A percentile compares a stretch with the other conserved stretches of the same genome.
phyloP scores from a whole-genome alignment of 345 rosid species.

The Linum tenue region DNA sequence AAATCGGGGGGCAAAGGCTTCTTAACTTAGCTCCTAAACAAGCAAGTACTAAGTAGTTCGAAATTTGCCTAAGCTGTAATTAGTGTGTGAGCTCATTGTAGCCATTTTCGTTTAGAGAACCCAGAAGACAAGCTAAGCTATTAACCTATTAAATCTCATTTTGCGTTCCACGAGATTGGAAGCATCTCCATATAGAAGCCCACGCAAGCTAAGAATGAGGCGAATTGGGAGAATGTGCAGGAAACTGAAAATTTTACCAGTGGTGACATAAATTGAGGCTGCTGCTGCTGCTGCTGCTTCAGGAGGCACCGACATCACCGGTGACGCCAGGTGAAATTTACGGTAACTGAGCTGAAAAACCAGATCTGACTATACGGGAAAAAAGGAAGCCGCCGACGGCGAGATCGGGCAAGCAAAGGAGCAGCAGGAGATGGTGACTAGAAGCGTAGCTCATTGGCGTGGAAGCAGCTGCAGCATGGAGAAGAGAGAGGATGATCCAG shows the following conservation, averaged over 20 bases:
- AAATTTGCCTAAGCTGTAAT: background rate
- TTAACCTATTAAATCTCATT: too few species aligned
- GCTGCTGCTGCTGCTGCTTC: conserved; percentile 16
- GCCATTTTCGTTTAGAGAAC: background rate
- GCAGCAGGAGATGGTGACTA: conserved; percentile 19
- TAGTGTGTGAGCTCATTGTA: too few species aligned
- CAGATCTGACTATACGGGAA: conserved; percentile 42
- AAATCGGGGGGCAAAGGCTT: conserved; percentile 6
- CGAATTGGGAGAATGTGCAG: background rate
- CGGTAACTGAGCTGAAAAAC: conserved; percentile 14
- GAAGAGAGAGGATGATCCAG: conserved; percentile 28
- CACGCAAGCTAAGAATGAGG: background rate
- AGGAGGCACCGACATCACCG: conserved; percentile 50
- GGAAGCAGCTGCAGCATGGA: conserved; percentile 7
- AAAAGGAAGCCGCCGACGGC: conserved; percentile 22
- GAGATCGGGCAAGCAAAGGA: conserved; percentile 30
- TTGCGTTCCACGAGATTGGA: background rate
- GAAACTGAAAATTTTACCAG: conserved; percentile 25
- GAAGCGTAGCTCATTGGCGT: conserved; percentile 16
- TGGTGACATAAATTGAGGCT: conserved; percentile 10
- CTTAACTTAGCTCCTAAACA: conserved; percentile 2
- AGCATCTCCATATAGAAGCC: background rate
- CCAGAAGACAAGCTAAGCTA: too few species aligned
- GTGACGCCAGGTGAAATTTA: conserved; percentile 38
- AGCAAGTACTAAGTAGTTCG: background rate